Conservation (phyloP, 257 asterid genomes). For the Apocynum venetum region DNA sequence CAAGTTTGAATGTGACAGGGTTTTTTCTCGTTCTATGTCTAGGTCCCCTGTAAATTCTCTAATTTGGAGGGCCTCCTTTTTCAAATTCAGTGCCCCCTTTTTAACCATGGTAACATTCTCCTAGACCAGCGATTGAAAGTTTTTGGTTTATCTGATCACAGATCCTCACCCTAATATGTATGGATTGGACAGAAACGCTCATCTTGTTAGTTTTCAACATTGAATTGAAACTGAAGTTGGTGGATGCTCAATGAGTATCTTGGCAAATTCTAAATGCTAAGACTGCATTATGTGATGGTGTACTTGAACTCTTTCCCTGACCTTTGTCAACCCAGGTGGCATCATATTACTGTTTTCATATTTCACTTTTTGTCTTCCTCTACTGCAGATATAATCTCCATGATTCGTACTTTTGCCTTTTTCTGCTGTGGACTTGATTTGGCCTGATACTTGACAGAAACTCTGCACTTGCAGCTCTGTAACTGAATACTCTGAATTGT, state of each 20-base stretch:
- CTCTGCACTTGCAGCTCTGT: not conserved
- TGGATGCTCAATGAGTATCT: not conserved
- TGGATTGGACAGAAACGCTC: not conserved
- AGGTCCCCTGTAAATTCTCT: not conserved
- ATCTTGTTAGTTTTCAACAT: not conserved
- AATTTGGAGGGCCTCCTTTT: not conserved
- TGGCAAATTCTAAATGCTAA: not conserved
- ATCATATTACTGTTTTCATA: not conserved
- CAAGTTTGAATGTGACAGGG: not conserved
- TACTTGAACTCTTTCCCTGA: not conserved
- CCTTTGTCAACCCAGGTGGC: too few relatives aligned
- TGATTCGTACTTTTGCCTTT: constrained; percentile 1
- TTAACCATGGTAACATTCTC: not conserved
- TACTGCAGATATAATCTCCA: constrained; percentile 14
- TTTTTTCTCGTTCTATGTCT: not conserved
- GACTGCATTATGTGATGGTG: not conserved
- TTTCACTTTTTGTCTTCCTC: not conserved
- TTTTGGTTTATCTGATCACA: not conserved
- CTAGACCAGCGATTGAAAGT: not conserved
- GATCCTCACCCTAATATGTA: not conserved
- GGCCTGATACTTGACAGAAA: not conserved
- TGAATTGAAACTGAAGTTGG: not conserved
- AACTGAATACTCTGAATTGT: constrained; percentile 1
- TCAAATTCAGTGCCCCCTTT: not conserved
- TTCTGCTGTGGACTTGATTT: not conserved